These are phyloP conservation scores for Trametes cinnabarina DNA, from an alignment of 768 basidiomycete species.

Conservation along the genomic window DNA sequence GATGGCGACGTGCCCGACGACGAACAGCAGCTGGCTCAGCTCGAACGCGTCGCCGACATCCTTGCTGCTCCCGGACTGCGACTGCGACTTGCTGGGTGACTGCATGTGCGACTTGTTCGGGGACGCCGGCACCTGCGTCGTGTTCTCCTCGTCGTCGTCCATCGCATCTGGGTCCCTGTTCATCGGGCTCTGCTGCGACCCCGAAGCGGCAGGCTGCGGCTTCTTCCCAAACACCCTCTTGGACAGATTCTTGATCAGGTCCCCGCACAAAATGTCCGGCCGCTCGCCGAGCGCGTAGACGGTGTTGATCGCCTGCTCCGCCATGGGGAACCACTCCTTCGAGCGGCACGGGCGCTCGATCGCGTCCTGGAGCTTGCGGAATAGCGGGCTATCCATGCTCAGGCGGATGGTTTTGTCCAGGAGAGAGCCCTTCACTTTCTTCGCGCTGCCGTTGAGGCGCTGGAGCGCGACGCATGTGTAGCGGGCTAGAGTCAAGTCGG, in stretches of 20 bases:
- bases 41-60: constrained; percentile 82
- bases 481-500: constrained; percentile 84
- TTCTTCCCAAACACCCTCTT: constrained; percentile 54
- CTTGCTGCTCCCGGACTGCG: constrained; percentile 28
- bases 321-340: constrained; percentile 95
- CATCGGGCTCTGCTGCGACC: constrained; percentile 23
- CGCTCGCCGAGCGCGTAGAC: constrained; percentile 93
- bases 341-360: constrained; percentile 78
- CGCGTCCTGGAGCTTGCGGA: constrained; percentile 77
- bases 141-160: constrained; percentile 48
- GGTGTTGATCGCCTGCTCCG: constrained; percentile 96
- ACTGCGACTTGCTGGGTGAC: constrained; percentile 1
- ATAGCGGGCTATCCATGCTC: constrained; percentile 85
- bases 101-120: constrained; percentile 8
- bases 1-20: constrained; percentile 95
- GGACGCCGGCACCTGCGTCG: background rate
- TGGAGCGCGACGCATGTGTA: constrained; percentile 95
- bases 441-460: constrained; percentile 88
- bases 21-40: constrained; percentile 90
- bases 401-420: constrained; percentile 82
- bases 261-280: constrained; percentile 80
- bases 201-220: background rate
- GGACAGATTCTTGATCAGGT: constrained; percentile 82
- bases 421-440: constrained; percentile 96
- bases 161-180: constrained; percentile 49